Conservation (phyloP, 305 asterid genomes). For the Fraxinus latifolia region DNA sequence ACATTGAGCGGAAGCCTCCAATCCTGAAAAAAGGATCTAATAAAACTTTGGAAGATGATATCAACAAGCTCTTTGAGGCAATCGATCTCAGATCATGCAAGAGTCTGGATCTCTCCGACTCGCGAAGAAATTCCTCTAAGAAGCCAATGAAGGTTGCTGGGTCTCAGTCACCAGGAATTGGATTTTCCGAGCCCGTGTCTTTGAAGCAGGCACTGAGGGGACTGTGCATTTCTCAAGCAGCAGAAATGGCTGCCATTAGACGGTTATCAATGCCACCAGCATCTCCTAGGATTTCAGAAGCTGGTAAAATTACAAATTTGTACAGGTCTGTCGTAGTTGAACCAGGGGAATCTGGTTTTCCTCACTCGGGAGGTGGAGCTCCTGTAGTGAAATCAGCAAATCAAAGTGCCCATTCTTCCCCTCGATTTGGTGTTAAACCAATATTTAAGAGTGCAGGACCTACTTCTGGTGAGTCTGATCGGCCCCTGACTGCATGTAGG, state of each 20-base stretch:
- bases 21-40: slow-evolving; percentile 41
- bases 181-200: slow-evolving; percentile 80
- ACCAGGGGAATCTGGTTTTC: slow-evolving; percentile 29
- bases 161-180: slow-evolving; percentile 64
- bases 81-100: slow-evolving; percentile 58
- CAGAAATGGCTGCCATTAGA: slow-evolving; percentile 79
- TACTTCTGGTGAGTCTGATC: slow-evolving; percentile 17
- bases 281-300: slow-evolving; percentile 64
- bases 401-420: slow-evolving; percentile 38
- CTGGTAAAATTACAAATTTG: slow-evolving; percentile 40
- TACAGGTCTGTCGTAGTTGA: slow-evolving; percentile 31
- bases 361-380: slow-evolving; percentile 18
- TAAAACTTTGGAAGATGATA: slow-evolving; percentile 54
- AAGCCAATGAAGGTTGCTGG: slow-evolving; percentile 66
- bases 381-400: slow-evolving; percentile 31
- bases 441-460: neutral
- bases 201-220: slow-evolving; percentile 88
- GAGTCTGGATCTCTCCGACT: slow-evolving; percentile 74
- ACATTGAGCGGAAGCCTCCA: slow-evolving; percentile 36
- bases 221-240: slow-evolving; percentile 90
- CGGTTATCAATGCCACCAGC: slow-evolving; percentile 60
- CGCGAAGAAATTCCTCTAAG: slow-evolving; percentile 66
- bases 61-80: slow-evolving; percentile 74
- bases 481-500: neutral
- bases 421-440: slow-evolving; percentile 21